Conservation (phyloP, 208 protist genomes). For the Acanthamoeba lenticulata region DNA sequence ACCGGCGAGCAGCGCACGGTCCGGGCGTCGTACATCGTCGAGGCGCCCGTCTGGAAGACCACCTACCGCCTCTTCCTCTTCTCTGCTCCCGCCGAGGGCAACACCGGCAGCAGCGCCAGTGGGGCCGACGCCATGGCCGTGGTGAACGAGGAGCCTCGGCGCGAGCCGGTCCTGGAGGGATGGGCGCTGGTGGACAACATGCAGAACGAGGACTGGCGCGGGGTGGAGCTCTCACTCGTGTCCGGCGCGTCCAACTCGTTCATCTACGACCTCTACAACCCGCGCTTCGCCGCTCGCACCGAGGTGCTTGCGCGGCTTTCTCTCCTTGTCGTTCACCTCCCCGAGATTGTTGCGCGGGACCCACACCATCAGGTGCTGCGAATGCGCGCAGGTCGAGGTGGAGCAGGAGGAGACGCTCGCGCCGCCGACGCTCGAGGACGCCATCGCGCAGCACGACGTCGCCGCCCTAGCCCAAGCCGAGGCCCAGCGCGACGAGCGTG, state of each 20-base stretch:
- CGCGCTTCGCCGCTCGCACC: not conserved
- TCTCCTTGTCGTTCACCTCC: too few species aligned
- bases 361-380: too few species aligned
- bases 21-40: not conserved
- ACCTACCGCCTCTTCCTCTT: not conserved
- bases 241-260: slow-evolving; percentile 24
- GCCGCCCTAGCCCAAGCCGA: not conserved
- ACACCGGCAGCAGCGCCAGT: too few species aligned
- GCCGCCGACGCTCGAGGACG: not conserved
- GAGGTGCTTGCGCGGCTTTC: too few species aligned
- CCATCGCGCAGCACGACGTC: not conserved
- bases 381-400: not conserved
- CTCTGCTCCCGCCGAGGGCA: too few species aligned
- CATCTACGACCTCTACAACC: slow-evolving; percentile 36
- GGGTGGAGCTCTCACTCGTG: not conserved
- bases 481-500: not conserved
- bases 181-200: slow-evolving; percentile 25
- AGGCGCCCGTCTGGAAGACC: slow-evolving; percentile 18
- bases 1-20: not conserved
- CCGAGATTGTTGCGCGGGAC: too few species aligned
- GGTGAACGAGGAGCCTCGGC: too few species aligned
- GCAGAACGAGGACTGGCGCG: slow-evolving; percentile 1
- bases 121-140: too few species aligned
- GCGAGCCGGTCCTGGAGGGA: not conserved
- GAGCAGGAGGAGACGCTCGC: not conserved